These are phyloP conservation scores for Acarospora socialis DNA, from an alignment of 2,329 filamentous ascomycete genomes.

Conservation along the genomic window DNA sequence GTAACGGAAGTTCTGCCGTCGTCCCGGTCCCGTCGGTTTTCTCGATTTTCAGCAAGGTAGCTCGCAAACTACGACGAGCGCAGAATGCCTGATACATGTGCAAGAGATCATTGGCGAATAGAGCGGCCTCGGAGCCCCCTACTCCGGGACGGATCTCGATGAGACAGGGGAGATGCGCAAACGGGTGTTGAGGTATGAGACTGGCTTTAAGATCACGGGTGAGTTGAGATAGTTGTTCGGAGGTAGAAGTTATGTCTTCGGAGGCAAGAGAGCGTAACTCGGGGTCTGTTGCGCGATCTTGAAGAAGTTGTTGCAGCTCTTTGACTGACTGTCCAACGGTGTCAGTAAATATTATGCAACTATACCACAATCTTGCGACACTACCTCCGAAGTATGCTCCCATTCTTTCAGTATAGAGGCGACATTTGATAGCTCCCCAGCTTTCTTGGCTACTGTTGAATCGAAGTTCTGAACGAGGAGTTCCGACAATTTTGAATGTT, in stretches of 20 bases:
- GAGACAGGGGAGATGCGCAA: constrained; percentile 77
- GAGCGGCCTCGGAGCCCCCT: constrained; percentile 77
- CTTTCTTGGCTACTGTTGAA: constrained; percentile 39
- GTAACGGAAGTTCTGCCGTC: constrained; percentile 52
- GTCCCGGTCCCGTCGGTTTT: constrained; percentile 45
- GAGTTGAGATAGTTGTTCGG: constrained; percentile 46
- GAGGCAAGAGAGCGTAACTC: constrained; percentile 46
- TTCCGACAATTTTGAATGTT: constrained; percentile 40
- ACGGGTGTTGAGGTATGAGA: constrained; percentile 77
- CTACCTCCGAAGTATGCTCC: no score
- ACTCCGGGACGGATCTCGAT: constrained; percentile 86
- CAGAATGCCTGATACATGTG: constrained; percentile 84
- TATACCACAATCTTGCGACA: background rate
- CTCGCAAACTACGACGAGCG: constrained; percentile 49
- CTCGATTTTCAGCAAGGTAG: constrained; percentile 66
- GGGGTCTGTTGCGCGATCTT: constrained; percentile 47
- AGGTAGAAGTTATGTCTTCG: constrained; percentile 57
- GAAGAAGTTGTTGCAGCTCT: constrained; percentile 64
- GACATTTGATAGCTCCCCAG: constrained; percentile 40
- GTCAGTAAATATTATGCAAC: constrained; percentile 6
- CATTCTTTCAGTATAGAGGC: constrained; percentile 40
- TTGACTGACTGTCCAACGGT: constrained; percentile 32
- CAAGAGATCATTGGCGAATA: constrained; percentile 77
- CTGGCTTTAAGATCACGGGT: constrained; percentile 56
- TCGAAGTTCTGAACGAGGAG: constrained; percentile 42